phyloP scores from a whole-genome alignment of 192 early-diverging fungal genomes.

The Rhizoclosmatium globosum region DNA sequence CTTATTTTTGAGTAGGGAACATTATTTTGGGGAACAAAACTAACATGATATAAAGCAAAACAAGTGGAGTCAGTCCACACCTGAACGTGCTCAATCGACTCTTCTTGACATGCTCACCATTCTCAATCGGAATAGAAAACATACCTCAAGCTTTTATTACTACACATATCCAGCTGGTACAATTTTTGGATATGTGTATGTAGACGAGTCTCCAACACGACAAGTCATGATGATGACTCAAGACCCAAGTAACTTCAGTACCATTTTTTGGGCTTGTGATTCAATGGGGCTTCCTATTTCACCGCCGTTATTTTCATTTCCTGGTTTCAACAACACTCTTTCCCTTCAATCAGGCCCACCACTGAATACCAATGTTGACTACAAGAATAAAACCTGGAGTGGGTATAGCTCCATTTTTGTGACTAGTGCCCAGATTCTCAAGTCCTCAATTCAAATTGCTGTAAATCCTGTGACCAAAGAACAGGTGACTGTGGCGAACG shows the following conservation, averaged over 20 bases:
- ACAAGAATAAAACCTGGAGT: neutral
- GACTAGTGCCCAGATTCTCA: neutral
- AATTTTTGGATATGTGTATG: neutral
- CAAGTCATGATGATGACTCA: neutral
- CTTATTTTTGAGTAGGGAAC: neutral
- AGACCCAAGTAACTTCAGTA: neutral
- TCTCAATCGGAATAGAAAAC: neutral
- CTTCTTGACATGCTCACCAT: neutral
- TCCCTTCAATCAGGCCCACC: neutral
- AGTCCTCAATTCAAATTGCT: neutral
- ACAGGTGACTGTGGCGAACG: neutral
- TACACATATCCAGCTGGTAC: neutral
- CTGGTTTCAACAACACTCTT: neutral
- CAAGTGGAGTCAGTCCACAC: neutral
- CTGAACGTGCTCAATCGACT: neutral
- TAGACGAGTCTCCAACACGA: neutral
- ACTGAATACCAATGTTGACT: neutral
- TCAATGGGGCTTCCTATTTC: neutral
- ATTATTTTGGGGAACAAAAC: neutral
- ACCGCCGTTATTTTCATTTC: neutral
- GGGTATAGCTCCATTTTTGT: neutral
- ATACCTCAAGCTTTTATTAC: neutral
- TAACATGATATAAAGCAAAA: too few relatives aligned
- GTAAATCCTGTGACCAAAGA: constrained; percentile 1
- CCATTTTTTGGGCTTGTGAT: neutral